These are phyloP conservation scores for Sporobolus alterniflorus DNA, from an alignment of 202 grass and related monocot species.

Conservation along the genomic window DNA sequence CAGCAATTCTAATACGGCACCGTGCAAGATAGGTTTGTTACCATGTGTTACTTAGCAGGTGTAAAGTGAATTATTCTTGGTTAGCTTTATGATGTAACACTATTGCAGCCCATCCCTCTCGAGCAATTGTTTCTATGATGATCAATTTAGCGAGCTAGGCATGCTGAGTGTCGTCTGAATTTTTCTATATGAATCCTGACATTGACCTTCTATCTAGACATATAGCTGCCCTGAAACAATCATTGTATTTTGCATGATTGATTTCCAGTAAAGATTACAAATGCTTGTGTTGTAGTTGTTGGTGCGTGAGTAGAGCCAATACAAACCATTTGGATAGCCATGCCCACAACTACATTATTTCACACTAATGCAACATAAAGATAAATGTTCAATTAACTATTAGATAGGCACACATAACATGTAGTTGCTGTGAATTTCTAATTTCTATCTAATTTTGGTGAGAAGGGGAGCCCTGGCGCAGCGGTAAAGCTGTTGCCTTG, in stretches of 20 bases:
- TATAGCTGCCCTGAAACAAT: background rate
- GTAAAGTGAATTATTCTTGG: background rate
- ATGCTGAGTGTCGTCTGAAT: background rate
- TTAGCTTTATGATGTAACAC: background rate
- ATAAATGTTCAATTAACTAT: background rate
- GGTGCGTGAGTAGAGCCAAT: too few species aligned
- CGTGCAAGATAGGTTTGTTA: background rate
- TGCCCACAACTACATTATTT: background rate
- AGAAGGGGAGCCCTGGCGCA: too few species aligned
- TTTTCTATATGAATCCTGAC: background rate
- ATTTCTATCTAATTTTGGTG: too few species aligned
- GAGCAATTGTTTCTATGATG: background rate
- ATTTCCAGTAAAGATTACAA: too few species aligned
- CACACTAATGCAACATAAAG: background rate
- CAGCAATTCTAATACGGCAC: background rate
- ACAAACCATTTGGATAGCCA: background rate
- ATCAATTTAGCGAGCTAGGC: background rate
- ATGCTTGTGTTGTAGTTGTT: too few species aligned
- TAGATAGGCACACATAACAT: background rate
- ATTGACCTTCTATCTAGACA: too few species aligned
- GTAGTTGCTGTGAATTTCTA: too few species aligned
- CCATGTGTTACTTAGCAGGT: background rate
- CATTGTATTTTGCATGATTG: too few species aligned
- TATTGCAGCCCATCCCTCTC: background rate
- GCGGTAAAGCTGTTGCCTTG: too few species aligned